phyloP scores from a whole-genome alignment of 495 filamentous ascomycete species.

The Trichoderma orchidacearum region DNA sequence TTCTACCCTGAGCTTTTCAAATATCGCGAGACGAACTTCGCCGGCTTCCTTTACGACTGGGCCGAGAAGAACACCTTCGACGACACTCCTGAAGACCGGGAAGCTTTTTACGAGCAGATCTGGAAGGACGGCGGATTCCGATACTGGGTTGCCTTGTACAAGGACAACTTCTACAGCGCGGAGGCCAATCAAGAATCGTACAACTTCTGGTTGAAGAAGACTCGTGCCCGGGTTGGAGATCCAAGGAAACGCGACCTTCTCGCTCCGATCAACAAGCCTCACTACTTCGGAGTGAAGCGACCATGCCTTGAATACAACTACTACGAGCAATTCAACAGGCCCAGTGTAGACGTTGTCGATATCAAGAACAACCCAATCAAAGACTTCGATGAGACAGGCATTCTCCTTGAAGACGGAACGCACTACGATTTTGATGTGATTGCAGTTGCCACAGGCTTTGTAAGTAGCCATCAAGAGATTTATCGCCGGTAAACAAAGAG shows the following conservation, averaged over 20 bases:
- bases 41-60: constrained; percentile 33
- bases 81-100: constrained; percentile 31
- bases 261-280: constrained; percentile 21
- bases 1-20: constrained; percentile 32
- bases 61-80: constrained; percentile 26
- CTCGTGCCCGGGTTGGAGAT: constrained; percentile 31
- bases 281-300: constrained; percentile 37
- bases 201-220: constrained; percentile 28
- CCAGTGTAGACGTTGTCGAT: constrained; percentile 35
- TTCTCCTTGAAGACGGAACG: constrained; percentile 24
- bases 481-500: too few species aligned
- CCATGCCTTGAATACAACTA: constrained; percentile 35
- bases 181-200: constrained; percentile 32
- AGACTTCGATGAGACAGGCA: constrained; percentile 24
- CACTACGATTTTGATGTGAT: constrained; percentile 37
- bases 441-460: constrained; percentile 43
- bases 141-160: constrained; percentile 35
- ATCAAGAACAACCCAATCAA: constrained; percentile 27
- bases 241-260: constrained; percentile 31
- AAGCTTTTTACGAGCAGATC: constrained; percentile 29
- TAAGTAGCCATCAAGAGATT: not conserved
- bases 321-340: constrained; percentile 37
- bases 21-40: constrained; percentile 29
- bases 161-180: constrained; percentile 32
- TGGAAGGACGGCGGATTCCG: constrained; percentile 37